Base-by-base conservation (phyloP, 2,329 filamentous ascomycete species). In the Pseudogymnoascus sp. region DNA sequence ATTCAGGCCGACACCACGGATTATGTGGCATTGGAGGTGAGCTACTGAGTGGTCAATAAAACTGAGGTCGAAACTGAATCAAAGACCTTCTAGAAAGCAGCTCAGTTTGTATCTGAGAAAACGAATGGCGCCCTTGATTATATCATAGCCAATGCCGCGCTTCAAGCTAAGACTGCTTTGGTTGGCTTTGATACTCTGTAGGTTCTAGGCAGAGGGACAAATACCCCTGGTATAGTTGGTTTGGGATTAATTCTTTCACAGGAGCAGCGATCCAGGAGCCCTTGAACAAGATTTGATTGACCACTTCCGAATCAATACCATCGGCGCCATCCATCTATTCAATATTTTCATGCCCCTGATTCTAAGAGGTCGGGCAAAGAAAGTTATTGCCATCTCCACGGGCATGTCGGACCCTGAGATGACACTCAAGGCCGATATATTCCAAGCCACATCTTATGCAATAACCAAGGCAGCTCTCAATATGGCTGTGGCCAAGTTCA, bases 401-500 rank as follows among this genome's bases (percentile, higher is more conserved):
- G 82, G 80, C 23, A 65, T 76, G 47, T 78, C 77, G 0, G 82
- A 84, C 63, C 16, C 74, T 0, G 77, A 81, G 2, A 63, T 82
- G 1, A 76, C 74, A 63, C 73, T 72, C 16, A 64, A 78, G 0
- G 70, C 68, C 25, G 74, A 75, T 0, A 66, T 84, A 44, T 71
- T 73, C 0, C 60, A 72, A 1, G 66, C 67, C 0, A 65, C 72
- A 0, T 69, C 77, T 0, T 86, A 86, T 66, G 65, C 79, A 0
- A 75, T 77, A 28, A 78, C 74, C 69, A 83, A 84, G 69, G 81
- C 77, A 0, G 84, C 79, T 0, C 25, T 82, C 38, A 86, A 86
- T 67, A 70, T 79, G n/a, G 75, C 76, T 1, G 71, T 82, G 1
- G 79, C 80, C 67, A 85, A 86, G 70, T 84, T 78, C 69, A 77